Conservation (phyloP, 805 yeast genomes). For the Metschnikowia arizonensis region DNA sequence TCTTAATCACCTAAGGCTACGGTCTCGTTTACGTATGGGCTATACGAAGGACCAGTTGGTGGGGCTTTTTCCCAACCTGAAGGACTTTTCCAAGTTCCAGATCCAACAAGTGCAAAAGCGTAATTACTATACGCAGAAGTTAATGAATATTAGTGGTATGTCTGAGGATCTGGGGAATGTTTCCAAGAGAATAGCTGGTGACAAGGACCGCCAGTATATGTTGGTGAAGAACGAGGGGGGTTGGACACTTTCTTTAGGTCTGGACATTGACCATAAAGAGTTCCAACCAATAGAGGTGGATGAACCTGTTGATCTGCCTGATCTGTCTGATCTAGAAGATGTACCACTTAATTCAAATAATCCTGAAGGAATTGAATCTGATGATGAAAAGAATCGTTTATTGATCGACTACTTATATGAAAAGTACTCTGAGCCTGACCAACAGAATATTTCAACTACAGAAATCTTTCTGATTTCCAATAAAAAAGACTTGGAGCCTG, state of each 20-base stretch:
- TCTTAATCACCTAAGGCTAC: slow-evolving; percentile 71
- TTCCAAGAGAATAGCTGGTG: slow-evolving; percentile 73
- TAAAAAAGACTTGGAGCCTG: slow-evolving; percentile 43
- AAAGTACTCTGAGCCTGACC: slow-evolving; percentile 19
- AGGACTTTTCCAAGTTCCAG: slow-evolving; percentile 91
- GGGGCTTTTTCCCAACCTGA: slow-evolving; percentile 71
- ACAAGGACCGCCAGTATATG: slow-evolving; percentile 69
- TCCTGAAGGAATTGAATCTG: no score
- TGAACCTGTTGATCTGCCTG: slow-evolving; percentile 43
- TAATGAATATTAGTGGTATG: slow-evolving; percentile 82
- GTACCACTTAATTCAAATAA: slow-evolving; percentile 23
- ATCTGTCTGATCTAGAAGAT: slow-evolving; percentile 24
- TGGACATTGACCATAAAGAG: slow-evolving; percentile 42
- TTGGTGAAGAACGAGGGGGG: slow-evolving; percentile 76
- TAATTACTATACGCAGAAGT: slow-evolving; percentile 80
- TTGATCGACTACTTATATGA: slow-evolving; percentile 36
- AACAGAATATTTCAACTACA: not conserved
- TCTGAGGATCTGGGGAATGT: slow-evolving; percentile 47
- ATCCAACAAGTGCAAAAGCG: slow-evolving; percentile 89
- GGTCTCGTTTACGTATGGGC: slow-evolving; percentile 93
- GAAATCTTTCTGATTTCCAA: slow-evolving; percentile 15
- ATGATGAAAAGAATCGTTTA: slow-evolving; percentile 29
- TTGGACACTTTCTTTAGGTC: slow-evolving; percentile 65
- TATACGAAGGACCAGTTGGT: slow-evolving; percentile 86
- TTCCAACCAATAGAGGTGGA: no score